Percentiles rank a stretch among this genome's conserved stretches.
Evolutionary conservation across 441 rosid genomes (phyloP).

Genomic region (Euphorbia schlechtendalii): DNA sequence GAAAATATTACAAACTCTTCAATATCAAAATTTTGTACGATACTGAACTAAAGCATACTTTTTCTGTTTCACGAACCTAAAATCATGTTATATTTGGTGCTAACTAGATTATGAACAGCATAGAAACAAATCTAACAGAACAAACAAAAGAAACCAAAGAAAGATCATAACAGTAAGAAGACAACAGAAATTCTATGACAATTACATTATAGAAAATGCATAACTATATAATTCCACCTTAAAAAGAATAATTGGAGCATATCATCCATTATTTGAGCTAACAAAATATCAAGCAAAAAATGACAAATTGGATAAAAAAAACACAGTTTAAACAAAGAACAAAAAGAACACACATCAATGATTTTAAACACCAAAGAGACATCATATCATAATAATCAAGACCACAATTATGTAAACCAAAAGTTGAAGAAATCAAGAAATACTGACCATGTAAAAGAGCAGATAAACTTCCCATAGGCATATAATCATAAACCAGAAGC

Average conservation of each 20-base stretch:
- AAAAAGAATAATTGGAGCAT: not conserved
- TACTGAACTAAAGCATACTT: too few relatives aligned
- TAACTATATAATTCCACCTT: not conserved
- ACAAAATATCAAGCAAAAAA: constrained; percentile 17
- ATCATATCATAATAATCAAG: constrained; percentile 7
- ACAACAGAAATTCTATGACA: not conserved
- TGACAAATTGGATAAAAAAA: constrained; percentile 12
- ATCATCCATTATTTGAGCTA: not conserved
- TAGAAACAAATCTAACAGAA: not conserved
- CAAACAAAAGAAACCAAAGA: constrained; percentile 1
- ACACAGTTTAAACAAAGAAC: constrained; percentile 6
- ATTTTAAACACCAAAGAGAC: constrained; percentile 18
- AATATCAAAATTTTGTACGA: too few relatives aligned
- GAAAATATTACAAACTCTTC: not conserved
- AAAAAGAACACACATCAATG: too few relatives aligned
- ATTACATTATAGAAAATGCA: constrained; percentile 9
- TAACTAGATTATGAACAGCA: not conserved
- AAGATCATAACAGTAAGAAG: not conserved
- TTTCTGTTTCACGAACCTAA: too few relatives aligned
- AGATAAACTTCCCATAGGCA: constrained; percentile 96
- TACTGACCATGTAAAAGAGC: constrained; percentile 89
- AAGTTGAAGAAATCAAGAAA: constrained; percentile 3
- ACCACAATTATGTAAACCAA: not conserved
- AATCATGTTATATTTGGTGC: not conserved
- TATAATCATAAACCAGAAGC: constrained; percentile 90